These are phyloP conservation scores for Cordyceps militaris DNA, from an alignment of 2,329 filamentous ascomycete genomes.

Conservation along the genomic window DNA sequence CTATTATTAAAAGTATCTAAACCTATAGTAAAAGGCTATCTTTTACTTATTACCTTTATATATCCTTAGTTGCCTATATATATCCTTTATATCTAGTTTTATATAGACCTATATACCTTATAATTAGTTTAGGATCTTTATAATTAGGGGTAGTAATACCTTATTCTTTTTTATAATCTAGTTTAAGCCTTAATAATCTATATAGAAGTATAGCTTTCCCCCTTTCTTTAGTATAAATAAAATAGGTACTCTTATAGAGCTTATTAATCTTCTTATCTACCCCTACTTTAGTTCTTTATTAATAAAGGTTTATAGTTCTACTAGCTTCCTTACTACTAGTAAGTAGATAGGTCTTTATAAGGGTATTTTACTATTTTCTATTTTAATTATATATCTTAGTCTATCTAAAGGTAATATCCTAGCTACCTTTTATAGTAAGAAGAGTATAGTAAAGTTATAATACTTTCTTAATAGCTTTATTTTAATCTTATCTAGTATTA, in stretches of 20 bases:
- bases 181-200: neutral
- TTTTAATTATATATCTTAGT: neutral
- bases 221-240: neutral
- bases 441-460: neutral
- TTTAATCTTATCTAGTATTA: neutral
- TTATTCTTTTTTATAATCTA: neutral
- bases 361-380: neutral
- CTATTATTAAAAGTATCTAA: too few relatives aligned
- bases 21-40: neutral
- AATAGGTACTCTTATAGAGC: neutral
- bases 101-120: neutral
- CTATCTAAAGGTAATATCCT: neutral
- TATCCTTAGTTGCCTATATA: slow-evolving; percentile 13
- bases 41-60: neutral
- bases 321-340: neutral
- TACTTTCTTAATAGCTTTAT: neutral
- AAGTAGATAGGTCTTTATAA: neutral
- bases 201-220: neutral
- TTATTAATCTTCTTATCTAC: neutral
- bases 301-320: neutral
- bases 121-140: neutral
- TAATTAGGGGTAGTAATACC: neutral
- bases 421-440: neutral
- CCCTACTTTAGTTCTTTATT: neutral
- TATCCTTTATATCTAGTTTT: neutral